Evolutionary conservation across 495 filamentous ascomycete genomes (phyloP), one percentile per base, ranked within the genome.

Genomic region (Podospora anserina): DNA sequence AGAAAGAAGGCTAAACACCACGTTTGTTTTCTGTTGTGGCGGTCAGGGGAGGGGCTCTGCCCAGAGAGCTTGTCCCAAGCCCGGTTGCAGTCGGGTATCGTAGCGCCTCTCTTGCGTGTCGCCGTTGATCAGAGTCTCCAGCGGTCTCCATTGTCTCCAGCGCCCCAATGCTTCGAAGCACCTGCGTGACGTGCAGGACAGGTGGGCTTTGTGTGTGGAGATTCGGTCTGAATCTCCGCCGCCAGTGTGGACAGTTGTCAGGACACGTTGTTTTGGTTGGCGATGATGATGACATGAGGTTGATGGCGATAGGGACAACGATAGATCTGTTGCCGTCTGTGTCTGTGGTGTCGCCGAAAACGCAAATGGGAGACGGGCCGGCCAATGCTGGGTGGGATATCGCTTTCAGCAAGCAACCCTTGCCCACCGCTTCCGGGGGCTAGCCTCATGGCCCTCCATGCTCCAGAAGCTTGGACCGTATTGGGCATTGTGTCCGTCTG

Each of bases 391-490:
- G 15, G 39, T 49, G 39, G 39, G 13, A 49, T 49, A 1, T 49
- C 39, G 23, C 23, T 1, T 49, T 49, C 39, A 49, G 13, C 39
- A 49, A 49, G 39, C 39, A 49, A 49, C 39, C 39, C 39, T 49
- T 18, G 39, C 4, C 39, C 39, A 49, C 6, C 13, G 5, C 39
- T 49, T 13, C 13, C n/a, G n/a, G 5, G 15, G 39, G 39, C 39
- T 49, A 49, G 39, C 39, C 39, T 49, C 13, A 49, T 18, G 13
- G 39, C 39, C 5, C 30, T 34, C 30, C 4, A 6, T 63, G 61
- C 61, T 63, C 34, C 61, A 63, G 61, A 49, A 63, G 61, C 61
- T 63, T 63, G 61, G 61, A 26, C 61, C 61, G 49, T 53, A 63
- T 63, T 20, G 30, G 55, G 55, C 23, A 58, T 49, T 49, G 7